These are phyloP conservation scores for Naganishia friedmannii DNA, from an alignment of 768 basidiomycete species.

Conservation along the genomic window DNA sequence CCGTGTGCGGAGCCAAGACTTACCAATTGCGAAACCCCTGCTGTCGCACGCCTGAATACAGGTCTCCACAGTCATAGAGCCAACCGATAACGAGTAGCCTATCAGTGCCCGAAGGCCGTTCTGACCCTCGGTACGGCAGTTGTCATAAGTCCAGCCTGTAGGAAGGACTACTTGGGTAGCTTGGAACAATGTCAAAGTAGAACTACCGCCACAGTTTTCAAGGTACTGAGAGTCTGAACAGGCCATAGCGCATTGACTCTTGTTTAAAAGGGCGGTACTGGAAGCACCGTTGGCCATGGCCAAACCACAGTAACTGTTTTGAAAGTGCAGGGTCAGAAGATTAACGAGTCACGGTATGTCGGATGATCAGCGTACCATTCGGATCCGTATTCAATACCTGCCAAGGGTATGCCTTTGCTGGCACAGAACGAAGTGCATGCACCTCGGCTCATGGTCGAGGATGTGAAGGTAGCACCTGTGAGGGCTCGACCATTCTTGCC, in stretches of 20 bases:
- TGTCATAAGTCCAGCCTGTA: slow-evolving; percentile 41
- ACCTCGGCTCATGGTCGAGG: slow-evolving; percentile 46
- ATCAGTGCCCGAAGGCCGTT: slow-evolving; percentile 36
- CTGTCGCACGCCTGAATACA: slow-evolving; percentile 64
- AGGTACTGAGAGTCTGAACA: slow-evolving; percentile 41
- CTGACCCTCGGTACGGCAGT: slow-evolving; percentile 41
- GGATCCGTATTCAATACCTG: slow-evolving; percentile 47
- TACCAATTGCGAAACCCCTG: slow-evolving; percentile 61
- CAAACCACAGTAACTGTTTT: slow-evolving; percentile 49
- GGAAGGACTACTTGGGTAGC: slow-evolving; percentile 39
- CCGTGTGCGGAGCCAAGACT: neutral
- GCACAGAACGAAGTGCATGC: slow-evolving; percentile 31
- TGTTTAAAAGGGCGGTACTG: slow-evolving; percentile 44
- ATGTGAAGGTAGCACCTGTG: slow-evolving; percentile 34
- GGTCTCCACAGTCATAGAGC: slow-evolving; percentile 59
- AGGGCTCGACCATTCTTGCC: slow-evolving; percentile 45
- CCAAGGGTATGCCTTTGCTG: slow-evolving; percentile 41
- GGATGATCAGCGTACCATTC: slow-evolving; percentile 16
- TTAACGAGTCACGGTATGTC: too few relatives aligned
- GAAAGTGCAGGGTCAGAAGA: neutral
- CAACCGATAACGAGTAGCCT: slow-evolving; percentile 50
- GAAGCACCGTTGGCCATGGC: slow-evolving; percentile 46
- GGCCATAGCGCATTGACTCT: slow-evolving; percentile 38
- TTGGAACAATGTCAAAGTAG: slow-evolving; percentile 42
- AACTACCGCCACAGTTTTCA: slow-evolving; percentile 50